These are phyloP conservation scores for Boletellus sp. DNA, from an alignment of 768 basidiomycete species.

Conservation along the genomic window DNA sequence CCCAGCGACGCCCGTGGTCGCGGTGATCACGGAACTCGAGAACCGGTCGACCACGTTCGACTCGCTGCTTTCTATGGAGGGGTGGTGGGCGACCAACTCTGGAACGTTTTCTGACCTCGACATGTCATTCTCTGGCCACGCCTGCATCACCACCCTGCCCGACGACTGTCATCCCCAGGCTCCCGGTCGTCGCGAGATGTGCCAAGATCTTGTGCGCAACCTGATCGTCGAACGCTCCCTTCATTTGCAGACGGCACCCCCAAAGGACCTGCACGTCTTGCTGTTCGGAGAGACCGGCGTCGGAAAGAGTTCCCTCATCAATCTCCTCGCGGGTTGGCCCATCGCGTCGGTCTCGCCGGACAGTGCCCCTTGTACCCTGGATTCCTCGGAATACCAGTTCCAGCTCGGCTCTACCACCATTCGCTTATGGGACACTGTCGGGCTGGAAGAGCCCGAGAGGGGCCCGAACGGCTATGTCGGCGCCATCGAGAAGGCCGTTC, in stretches of 20 bases:
- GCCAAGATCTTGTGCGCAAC: conserved; percentile 16
- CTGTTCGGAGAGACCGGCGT: conserved; percentile 38
- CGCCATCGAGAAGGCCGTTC: conserved; percentile 29
- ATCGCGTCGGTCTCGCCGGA: conserved; percentile 23
- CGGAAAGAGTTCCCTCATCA: conserved; percentile 26
- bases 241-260: conserved; percentile 12
- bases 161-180: conserved; percentile 20
- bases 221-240: conserved; percentile 17
- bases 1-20: conserved; percentile 21
- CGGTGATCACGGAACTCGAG: conserved; percentile 32
- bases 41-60: conserved; percentile 13
- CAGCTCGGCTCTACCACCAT: conserved; percentile 22
- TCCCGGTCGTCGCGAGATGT: conserved; percentile 18
- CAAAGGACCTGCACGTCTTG: conserved; percentile 31
- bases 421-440: conserved; percentile 33
- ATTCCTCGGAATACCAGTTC: conserved; percentile 25
- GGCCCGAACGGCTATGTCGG: conserved; percentile 20
- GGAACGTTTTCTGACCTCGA: conserved; percentile 21
- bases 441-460: conserved; percentile 28
- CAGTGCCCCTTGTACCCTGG: conserved; percentile 34
- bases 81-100: conserved; percentile 38
- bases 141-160: conserved; percentile 36
- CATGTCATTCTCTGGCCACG: conserved; percentile 34
- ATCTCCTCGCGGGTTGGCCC: conserved; percentile 25
- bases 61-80: conserved; percentile 26